Evolutionary conservation across 768 basidiomycete genomes (phyloP).

Genomic region (Gelatoporia subvermispora): DNA sequence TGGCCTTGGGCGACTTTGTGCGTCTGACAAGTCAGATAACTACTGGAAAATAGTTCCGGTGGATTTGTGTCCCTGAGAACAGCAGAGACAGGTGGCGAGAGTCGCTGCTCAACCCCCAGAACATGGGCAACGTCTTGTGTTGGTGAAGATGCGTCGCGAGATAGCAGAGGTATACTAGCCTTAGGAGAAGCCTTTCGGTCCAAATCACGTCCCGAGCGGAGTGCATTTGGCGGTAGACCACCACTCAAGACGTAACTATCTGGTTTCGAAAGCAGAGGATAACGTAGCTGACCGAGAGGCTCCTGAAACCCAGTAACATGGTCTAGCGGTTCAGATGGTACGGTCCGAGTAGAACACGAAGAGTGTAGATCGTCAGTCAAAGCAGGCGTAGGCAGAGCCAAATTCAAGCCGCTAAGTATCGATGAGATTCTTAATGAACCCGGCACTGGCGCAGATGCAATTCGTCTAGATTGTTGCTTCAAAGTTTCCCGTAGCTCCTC

Average conservation of each 20-base stretch:
- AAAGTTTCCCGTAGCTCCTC: no score
- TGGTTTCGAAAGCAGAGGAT: neutral
- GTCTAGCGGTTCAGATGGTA: neutral
- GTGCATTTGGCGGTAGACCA: neutral
- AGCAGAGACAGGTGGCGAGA: neutral
- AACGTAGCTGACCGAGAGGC: neutral
- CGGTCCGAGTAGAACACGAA: slow-evolving; percentile 6
- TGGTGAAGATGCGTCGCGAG: no score
- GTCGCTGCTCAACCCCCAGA: no score
- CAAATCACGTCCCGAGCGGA: no score
- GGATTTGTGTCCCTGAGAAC: no score
- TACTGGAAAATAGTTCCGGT: slow-evolving; percentile 23
- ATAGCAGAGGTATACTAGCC: no score
- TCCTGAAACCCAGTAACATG: neutral
- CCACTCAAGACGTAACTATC: neutral
- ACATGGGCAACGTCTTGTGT: no score
- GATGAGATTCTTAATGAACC: neutral
- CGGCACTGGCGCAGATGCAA: slow-evolving; percentile 8
- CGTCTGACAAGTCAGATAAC: slow-evolving; percentile 23
- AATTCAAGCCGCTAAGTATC: neutral
- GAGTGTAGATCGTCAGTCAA: slow-evolving; percentile 7
- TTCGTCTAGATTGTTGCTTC: neutral
- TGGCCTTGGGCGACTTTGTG: slow-evolving; percentile 47
- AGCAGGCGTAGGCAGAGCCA: slow-evolving; percentile 7
- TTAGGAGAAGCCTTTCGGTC: no score